Evolutionary conservation across 345 rosid species (phyloP), one percentile per base, ranked within the genome.

Genomic region (Salix koriyanagi): DNA sequence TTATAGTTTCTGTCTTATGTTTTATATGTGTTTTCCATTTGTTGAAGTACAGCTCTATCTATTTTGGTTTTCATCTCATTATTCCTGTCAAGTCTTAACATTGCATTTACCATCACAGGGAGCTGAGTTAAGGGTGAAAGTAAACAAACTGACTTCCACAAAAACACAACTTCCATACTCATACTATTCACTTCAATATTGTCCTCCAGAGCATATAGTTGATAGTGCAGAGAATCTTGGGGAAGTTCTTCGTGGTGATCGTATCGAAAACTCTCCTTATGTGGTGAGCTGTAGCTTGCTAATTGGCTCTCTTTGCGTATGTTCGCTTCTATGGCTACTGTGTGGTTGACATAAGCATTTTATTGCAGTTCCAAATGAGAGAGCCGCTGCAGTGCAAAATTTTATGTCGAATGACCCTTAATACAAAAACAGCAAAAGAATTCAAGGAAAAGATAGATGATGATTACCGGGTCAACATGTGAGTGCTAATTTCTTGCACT

Each of bases 181-280:
- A 4, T 94, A 87, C 65, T 94, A 94, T 73, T 90, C 93, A 70
- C 88, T 94, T 12, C 90, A 89, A 15, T 89, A 87, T 67, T 94
- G 96, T 76, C 88, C 48, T 66, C 97, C 98, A 21, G 75, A 79
- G 12, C 50, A 52, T 4, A 90, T 94, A 56, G 83, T 94, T 77
- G 96, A 94, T 79, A 94, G 90, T 74, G 91, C 92, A 7, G 98
- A 94, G 86, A 94, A 94, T 86, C 97, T 92, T 18, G 97, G 98
- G 61, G 98, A 94, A 87, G 97, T 94, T 82, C 94, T 91, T 67
- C 91, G 96, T 46, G 97, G 97, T 65, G 97, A 92, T 82, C 93
- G 96, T 39, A 93, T 93, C 52, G 97, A 93, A 71, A 93, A 93
- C 84, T 91, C 97, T 73, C 97, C 93, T 30, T 90, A 89, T 86